Evolutionary conservation across 768 basidiomycete genomes (phyloP), one percentile per base, ranked within the genome.

Genomic region (Postia placenta): DNA sequence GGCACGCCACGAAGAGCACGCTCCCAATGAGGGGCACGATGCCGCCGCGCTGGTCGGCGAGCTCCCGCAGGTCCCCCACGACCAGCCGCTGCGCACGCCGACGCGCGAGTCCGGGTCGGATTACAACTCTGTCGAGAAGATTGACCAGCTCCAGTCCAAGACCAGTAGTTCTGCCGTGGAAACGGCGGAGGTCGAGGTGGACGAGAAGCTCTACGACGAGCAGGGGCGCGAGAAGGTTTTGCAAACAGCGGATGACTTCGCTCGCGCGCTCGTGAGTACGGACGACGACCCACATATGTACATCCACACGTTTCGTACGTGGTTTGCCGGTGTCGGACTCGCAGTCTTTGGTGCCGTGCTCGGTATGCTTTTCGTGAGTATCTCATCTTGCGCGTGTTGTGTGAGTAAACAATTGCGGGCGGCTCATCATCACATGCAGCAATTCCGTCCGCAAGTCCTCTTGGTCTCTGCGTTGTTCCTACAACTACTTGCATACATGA

Each of bases 361-460:
- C 30, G 44, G 44, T 2, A 45, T 45, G 44, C 44, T 45, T 19
- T 45, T 45, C 28, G 44, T 45, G 33, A 45, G 44, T 45, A 7
- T 17, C 14, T 35, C 33, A 9, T n/a, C 14, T n/a, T 38, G 5
- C 5, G 14, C 36, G 36, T 4, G 15, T n/a, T 41, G 17, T 19
- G 12, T 23, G 40, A 9, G 11, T 20, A n/a, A n/a, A n/a, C 40
- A 12, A 23, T 6, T 14, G 40, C 20, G 30, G 7, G 38, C 17
- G 11, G 11, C 42, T 5, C 23, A 4, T 27, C 23, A 23, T 11
- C 5, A 17, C 5, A 17, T 26, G 14, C 24, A 44, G 42, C 42
- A 44, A 44, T 44, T 44, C 42, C 42, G 42, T n/a, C 42, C 42
- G 23, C 42, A 44, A 24, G 42, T 44, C 22, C 24, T 44, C 42